phyloP scores from a whole-genome alignment of 441 rosid species.

The Erodium trifolium region DNA sequence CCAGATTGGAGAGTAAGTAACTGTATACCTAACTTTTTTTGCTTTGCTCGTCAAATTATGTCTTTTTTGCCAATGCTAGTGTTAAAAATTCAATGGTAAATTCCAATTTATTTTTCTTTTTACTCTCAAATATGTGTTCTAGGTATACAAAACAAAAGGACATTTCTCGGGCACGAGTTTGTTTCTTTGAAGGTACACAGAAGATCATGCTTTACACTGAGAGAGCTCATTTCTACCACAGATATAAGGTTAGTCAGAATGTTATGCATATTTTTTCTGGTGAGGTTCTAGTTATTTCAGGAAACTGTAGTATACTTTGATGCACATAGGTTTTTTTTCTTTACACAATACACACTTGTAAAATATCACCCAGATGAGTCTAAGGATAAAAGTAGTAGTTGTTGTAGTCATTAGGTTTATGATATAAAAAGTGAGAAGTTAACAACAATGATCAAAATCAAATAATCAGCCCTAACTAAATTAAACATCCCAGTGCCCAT shows the following conservation, averaged over 20 bases:
- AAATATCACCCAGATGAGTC: no score
- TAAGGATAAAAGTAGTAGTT: no score
- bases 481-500: no score
- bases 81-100: neutral
- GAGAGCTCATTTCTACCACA: constrained; percentile 74
- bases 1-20: constrained; percentile 73
- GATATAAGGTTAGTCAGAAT: constrained; percentile 63
- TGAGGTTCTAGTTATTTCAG: no score
- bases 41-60: neutral
- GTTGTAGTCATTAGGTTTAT: no score
- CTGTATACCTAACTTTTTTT: constrained; percentile 14
- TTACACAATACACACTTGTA: no score
- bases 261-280: neutral
- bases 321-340: no score
- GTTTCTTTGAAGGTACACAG: constrained; percentile 60
- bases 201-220: constrained; percentile 89
- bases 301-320: no score
- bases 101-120: constrained; percentile 8
- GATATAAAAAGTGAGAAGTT: no score
- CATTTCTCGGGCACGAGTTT: constrained; percentile 64
- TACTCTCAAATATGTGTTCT: constrained; percentile 9
- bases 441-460: no score
- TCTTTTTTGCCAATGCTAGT: neutral
- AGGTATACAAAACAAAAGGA: constrained; percentile 67
- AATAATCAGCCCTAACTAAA: no score